A percentile compares a stretch with the other conserved stretches of the same genome.
These are phyloP conservation scores for Citrus sinensis DNA, from an alignment of 345 rosid species.

Conservation along the genomic window DVS_A1.0 CM039167.1:7652501-7653000, in stretches of 20 bases:
- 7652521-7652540: neutral
- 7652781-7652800: neutral
- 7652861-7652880: constrained; percentile 75
- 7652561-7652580: neutral
- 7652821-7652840: constrained; percentile 98
- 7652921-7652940: constrained; percentile 57
- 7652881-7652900: constrained; percentile 63
- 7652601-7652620: neutral
- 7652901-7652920: constrained; percentile 60
- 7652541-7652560: neutral
- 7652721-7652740: neutral
- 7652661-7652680: no score
- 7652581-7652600: neutral
- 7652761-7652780: neutral
- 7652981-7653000: constrained; percentile 87
- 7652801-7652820: constrained; percentile 54
- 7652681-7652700: neutral
- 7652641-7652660: neutral
- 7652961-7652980: constrained; percentile 62
- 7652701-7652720: neutral
- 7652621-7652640: neutral
- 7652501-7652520: neutral
- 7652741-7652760: neutral
- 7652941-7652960: constrained; percentile 36
- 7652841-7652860: constrained; percentile 98